Conservation (phyloP, 768 basidiomycete species). For the Daedaleopsis sinensis region DNA sequence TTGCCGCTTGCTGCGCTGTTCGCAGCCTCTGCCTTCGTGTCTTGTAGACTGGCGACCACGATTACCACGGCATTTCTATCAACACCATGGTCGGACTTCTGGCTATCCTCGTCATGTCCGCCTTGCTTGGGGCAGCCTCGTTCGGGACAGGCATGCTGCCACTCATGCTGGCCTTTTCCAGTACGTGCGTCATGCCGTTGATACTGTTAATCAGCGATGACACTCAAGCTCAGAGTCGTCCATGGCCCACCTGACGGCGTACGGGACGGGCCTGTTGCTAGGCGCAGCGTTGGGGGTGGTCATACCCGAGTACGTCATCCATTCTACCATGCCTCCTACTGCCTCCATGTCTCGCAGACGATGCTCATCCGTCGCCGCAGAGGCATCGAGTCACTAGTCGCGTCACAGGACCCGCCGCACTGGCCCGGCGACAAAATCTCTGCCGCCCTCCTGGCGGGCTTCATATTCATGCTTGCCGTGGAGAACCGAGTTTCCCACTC, state of each 20-base stretch:
- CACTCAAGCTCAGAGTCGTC: slow-evolving; percentile 45
- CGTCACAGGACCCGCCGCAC: slow-evolving; percentile 19
- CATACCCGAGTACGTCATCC: slow-evolving; percentile 80
- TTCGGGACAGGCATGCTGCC: slow-evolving; percentile 78
- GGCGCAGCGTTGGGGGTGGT: slow-evolving; percentile 92
- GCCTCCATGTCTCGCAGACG: background rate
- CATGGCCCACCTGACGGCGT: slow-evolving; percentile 49
- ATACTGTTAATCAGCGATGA: too few species aligned
- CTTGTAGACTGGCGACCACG: too few species aligned
- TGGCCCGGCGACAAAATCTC: slow-evolving; percentile 60
- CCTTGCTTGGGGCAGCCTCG: slow-evolving; percentile 60
- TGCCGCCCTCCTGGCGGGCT: slow-evolving; percentile 64
- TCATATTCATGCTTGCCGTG: slow-evolving; percentile 64
- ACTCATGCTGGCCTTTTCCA: slow-evolving; percentile 70
- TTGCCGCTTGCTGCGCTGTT: too few species aligned
- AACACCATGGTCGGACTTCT: slow-evolving; percentile 43
- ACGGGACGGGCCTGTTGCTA: slow-evolving; percentile 84
- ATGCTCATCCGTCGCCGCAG: slow-evolving; percentile 4
- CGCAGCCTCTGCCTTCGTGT: too few species aligned
- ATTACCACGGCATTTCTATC: too few species aligned
- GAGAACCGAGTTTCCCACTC: slow-evolving; percentile 55
- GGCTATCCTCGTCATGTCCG: slow-evolving; percentile 57
- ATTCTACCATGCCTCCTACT: background rate
- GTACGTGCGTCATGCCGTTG: slow-evolving; percentile 40
- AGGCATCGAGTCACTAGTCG: slow-evolving; percentile 8